Conservation (phyloP, 805 yeast species). For the Nakazawaea wickerhamii region DNA sequence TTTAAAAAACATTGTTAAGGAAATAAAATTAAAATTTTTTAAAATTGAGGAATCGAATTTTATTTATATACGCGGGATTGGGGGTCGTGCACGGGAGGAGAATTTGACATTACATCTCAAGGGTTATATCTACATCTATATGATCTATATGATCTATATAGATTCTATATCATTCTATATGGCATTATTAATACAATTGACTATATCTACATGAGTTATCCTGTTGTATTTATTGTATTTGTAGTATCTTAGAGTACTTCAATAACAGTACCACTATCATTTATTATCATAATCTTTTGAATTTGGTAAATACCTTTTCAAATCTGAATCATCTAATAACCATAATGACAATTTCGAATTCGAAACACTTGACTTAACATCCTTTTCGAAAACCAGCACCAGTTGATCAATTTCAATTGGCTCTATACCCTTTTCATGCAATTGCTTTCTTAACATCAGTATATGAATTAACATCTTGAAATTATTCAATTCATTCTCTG, state of each 20-base stretch:
- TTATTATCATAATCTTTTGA: conserved; percentile 53
- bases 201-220: no score
- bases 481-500: conserved; percentile 32
- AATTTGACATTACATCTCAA: no score
- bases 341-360: conserved; percentile 55
- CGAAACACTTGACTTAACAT: conserved; percentile 51
- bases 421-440: conserved; percentile 48
- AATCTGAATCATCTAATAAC: conserved; percentile 47
- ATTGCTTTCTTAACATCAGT: conserved; percentile 58
- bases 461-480: conserved; percentile 49
- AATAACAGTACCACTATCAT: no score
- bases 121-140: no score
- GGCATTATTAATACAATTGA: no score
- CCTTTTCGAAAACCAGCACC: conserved; percentile 47
- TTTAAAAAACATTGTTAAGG: conserved; percentile 38
- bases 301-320: conserved; percentile 52
- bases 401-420: conserved; percentile 54
- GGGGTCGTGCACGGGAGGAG: no score
- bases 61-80: no score
- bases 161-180: no score
- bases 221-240: no score
- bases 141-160: no score
- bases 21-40: conserved; percentile 19
- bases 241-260: no score
- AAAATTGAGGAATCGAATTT: no score